Base-by-base conservation (phyloP, 345 rosid species). In the Sisymbrium altissimum region DNA sequence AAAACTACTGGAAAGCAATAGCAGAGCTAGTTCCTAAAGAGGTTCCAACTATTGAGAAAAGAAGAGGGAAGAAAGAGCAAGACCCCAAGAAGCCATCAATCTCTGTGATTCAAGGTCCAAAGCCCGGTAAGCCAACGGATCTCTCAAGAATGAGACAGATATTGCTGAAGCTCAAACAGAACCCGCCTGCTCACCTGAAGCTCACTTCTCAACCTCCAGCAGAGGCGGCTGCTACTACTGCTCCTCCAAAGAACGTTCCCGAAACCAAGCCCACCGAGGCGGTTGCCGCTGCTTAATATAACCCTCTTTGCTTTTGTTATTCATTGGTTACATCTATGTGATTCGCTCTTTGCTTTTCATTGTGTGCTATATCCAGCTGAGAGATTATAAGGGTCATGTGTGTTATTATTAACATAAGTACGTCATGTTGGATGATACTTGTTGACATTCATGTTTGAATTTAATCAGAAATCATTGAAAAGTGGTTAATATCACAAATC, bases 1-100 rank as follows among this genome's bases (percentile, higher is more conserved):
- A 86, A 81, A 78, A 86, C 57, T 88, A 89, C 73, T 92, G 98
- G 94, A 87, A 89, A 84, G 82, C 89, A 14, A 92, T 89, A 25
- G 88, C 88, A 0, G 92, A 88, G 66, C 83, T 92, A 68, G 81
- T 92, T 73, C 97, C 96, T 44, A 87, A 86, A 6, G 97, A 92
- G 77, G 89, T 92, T 45, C 85, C 92, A 4, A 12, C 84, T 14
- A 79, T 92, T 67, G 90, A 82, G 80, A 89, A 78, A 77, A 84
- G 71, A 63, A 81, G 82, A 78, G 88, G 83, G 21, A 92, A 88
- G 87, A 92, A 84, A 65, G 93, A 89, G 64, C 84, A 85, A 64
- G 90, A 89, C 53, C 81, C 84, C 56, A 86, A 86, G 82, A 85
- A 85, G 79, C 84, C 96, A 45, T 70, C 83, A 6, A 39, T 86